Evolutionary conservation across 768 basidiomycete species (phyloP).

Genomic region (Boletus rex-veris): DNA sequence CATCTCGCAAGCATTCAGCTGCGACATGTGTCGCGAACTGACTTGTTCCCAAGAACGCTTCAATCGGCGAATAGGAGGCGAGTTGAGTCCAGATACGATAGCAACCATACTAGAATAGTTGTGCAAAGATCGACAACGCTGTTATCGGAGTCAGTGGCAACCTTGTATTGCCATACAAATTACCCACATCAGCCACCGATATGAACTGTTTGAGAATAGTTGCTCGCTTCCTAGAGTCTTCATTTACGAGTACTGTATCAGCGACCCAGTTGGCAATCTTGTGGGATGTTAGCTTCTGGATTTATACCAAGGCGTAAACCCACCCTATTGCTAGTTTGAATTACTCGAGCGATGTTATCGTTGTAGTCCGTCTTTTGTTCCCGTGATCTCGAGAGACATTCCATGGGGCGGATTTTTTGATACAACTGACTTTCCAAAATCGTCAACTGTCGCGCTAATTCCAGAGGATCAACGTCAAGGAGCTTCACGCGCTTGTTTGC

Average conservation of each 20-base stretch:
- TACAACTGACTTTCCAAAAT: conserved; percentile 86
- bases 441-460: conserved; percentile 90
- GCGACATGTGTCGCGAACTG: conserved; percentile 65
- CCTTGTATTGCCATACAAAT: background rate
- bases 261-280: conserved; percentile 95
- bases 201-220: conserved; percentile 86
- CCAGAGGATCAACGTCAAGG: conserved; percentile 81
- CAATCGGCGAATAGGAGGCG: conserved; percentile 86
- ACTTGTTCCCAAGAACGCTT: conserved; percentile 94
- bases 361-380: conserved; percentile 69
- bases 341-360: conserved; percentile 85
- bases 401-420: conserved; percentile 83
- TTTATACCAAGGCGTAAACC: conserved; percentile 16
- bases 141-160: conserved; percentile 4
- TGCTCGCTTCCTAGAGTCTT: conserved; percentile 83
- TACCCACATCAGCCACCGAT: conserved; percentile 80
- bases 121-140: conserved; percentile 87
- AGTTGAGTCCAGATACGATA: conserved; percentile 90
- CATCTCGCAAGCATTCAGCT: conserved; percentile 78
- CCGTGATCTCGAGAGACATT: conserved; percentile 82
- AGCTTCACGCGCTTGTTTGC: conserved; percentile 71
- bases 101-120: conserved; percentile 98
- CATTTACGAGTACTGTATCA: conserved; percentile 72
- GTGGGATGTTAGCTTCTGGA: background rate
- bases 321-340: conserved; percentile 84